Conservation (phyloP, 345 rosid genomes). For the Nephelium lappaceum region DNA sequence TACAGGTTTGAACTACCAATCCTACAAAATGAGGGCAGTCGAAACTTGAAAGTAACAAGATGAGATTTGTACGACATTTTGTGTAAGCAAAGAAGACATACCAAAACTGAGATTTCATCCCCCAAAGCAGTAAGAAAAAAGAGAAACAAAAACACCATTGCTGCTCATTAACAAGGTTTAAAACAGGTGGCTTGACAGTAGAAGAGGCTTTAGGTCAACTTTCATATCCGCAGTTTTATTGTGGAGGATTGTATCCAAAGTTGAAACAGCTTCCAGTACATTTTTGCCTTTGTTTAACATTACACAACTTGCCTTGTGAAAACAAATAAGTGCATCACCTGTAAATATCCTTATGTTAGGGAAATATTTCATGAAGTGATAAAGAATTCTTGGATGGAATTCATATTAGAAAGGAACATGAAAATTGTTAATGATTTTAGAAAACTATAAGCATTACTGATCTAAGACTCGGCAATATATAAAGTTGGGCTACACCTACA, state of each 20-base stretch:
- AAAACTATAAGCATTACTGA: background rate
- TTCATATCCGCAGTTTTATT: slow-evolving; percentile 35
- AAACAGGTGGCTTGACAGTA: slow-evolving; percentile 33
- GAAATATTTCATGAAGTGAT: background rate
- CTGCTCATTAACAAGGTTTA: background rate
- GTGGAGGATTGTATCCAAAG: slow-evolving; percentile 52
- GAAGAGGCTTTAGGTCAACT: slow-evolving; percentile 31
- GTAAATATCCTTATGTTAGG: background rate
- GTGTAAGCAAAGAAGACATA: background rate
- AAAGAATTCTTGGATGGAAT: background rate
- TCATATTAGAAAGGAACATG: background rate
- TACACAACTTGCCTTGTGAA: slow-evolving; percentile 55
- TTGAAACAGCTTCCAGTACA: slow-evolving; percentile 53
- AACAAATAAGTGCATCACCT: background rate
- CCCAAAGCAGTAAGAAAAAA: too few species aligned
- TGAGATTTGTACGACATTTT: background rate
- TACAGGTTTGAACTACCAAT: too few species aligned
- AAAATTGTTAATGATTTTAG: background rate
- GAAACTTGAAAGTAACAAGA: background rate
- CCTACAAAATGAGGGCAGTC: background rate
- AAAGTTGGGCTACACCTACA: too few species aligned
- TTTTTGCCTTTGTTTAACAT: slow-evolving; percentile 76
- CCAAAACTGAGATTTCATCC: background rate
- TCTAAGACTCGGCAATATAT: background rate
- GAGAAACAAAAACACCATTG: background rate